A percentile compares a stretch with the other conserved stretches of the same genome.
Conservation (phyloP, 805 yeast genomes). For the Candida lessepsii region DNA sequence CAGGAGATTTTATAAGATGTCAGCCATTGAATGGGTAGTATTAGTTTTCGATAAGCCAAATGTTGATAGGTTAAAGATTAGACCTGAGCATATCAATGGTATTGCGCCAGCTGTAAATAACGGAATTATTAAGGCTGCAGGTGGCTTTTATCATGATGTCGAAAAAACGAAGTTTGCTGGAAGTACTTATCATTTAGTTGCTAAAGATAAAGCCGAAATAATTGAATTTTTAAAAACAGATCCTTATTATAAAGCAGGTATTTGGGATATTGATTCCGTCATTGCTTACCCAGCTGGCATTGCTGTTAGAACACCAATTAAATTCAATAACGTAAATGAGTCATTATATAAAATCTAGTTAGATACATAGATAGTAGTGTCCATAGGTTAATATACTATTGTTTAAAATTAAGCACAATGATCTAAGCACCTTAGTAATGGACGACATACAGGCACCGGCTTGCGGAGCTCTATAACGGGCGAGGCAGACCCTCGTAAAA, state of each 20-base stretch:
- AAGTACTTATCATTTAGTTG: constrained; percentile 59
- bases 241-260: constrained; percentile 58
- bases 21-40: constrained; percentile 58
- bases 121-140: constrained; percentile 42
- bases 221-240: constrained; percentile 63
- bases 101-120: constrained; percentile 32
- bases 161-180: constrained; percentile 61
- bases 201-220: constrained; percentile 65
- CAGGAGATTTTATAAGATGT: constrained; percentile 16
- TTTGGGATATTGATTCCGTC: constrained; percentile 72
- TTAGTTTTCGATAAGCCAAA: constrained; percentile 69
- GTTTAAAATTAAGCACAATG: too few species aligned
- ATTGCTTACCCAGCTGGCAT: constrained; percentile 53
- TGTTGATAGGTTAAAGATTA: constrained; percentile 50
- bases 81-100: constrained; percentile 47
- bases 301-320: constrained; percentile 36
- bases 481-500: too few species aligned
- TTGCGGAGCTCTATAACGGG: too few species aligned
- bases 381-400: not conserved
- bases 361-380: not conserved
- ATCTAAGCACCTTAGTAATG: too few species aligned
- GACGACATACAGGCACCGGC: too few species aligned
- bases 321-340: constrained; percentile 29
- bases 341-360: constrained; percentile 16
- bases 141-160: constrained; percentile 42